Conservation (phyloP, 768 basidiomycete species). For the Podaxis sp. region DNA sequence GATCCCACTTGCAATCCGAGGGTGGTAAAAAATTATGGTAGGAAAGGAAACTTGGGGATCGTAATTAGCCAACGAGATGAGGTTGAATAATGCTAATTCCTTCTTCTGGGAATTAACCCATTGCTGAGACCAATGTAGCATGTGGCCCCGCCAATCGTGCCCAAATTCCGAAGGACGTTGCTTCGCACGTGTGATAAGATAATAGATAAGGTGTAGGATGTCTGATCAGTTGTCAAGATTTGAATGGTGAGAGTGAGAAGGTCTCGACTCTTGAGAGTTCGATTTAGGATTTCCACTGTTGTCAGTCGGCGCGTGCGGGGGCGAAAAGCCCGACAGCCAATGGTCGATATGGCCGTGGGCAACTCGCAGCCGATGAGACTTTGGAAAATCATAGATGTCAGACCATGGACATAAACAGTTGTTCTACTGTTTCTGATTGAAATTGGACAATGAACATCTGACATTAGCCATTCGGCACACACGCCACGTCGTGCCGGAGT, state of each 20-base stretch:
- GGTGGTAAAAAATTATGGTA: not conserved
- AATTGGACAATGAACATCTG: not conserved
- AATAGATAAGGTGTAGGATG: not conserved
- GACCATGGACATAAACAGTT: not conserved
- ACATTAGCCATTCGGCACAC: not conserved
- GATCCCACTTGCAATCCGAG: not conserved
- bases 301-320: not conserved
- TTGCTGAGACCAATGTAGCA: not conserved
- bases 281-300: not conserved
- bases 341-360: not conserved
- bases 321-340: not conserved
- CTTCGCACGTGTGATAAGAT: conserved; percentile 1
- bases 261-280: not conserved
- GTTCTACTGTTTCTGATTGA: not conserved
- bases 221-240: not conserved
- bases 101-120: not conserved
- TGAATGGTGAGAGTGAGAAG: not conserved
- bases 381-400: not conserved
- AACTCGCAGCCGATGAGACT: not conserved
- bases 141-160: not conserved
- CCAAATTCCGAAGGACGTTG: not conserved
- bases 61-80: not conserved
- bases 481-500: not conserved
- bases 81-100: not conserved
- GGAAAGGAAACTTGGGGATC: not conserved